Conservation (phyloP, 2,329 filamentous ascomycete species). For the Fusarium sp. region DNA sequence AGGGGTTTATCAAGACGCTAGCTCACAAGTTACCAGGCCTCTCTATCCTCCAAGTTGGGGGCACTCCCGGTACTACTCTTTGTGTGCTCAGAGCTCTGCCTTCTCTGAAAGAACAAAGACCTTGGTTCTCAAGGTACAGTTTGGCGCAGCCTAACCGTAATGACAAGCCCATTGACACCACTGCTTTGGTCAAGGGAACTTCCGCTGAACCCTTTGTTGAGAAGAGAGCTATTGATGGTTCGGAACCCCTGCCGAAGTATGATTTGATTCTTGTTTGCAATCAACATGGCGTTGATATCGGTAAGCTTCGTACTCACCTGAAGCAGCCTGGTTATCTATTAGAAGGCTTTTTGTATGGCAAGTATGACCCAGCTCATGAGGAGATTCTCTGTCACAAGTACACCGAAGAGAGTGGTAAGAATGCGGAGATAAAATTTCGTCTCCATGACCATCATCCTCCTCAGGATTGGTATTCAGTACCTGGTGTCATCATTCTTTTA, state of each 20-base stretch:
- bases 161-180: constrained; percentile 10
- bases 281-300: constrained; percentile 27
- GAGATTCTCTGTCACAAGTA: constrained; percentile 11
- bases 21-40: constrained; percentile 58
- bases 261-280: constrained; percentile 52
- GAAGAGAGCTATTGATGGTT: constrained; percentile 36
- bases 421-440: constrained; percentile 13
- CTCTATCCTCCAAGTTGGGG: constrained; percentile 57
- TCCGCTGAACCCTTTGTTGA: constrained; percentile 49
- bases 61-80: constrained; percentile 32
- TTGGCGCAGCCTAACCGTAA: constrained; percentile 40
- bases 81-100: constrained; percentile 49
- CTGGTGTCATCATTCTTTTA: constrained; percentile 37
- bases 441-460: not conserved
- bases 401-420: not conserved
- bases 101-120: constrained; percentile 44
- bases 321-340: constrained; percentile 50
- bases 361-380: not conserved
- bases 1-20: constrained; percentile 51
- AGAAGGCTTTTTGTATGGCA: constrained; percentile 10
- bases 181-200: constrained; percentile 28
- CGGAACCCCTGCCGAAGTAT: constrained; percentile 49
- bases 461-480: not conserved
- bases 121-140: constrained; percentile 54
- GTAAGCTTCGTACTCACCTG: constrained; percentile 44